Base-by-base conservation (phyloP, 768 basidiomycete species). In the Phlebiopsis flavidoalba region DNA sequence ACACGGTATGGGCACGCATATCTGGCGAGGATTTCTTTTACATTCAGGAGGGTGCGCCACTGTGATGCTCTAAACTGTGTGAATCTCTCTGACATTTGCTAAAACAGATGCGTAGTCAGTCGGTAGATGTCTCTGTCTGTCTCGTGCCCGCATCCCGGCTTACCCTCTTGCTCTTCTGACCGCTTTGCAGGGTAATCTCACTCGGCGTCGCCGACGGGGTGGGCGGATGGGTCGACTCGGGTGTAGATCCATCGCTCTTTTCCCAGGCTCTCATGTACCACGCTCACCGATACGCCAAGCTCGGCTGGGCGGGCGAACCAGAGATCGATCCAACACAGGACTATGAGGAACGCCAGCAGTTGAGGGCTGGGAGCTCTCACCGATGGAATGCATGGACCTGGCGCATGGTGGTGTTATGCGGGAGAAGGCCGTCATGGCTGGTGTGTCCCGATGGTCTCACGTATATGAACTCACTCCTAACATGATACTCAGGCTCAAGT, bases 161-260 rank as follows among this genome's bases (percentile, higher is more conserved):
- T 66, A 66, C 55, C 49, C 35, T 57, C 46, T 21, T 55, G 19
- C 56, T 51, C 60, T 61, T 43, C 19, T 49, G 31, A 37, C 53
- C 47, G 47, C 21, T 46, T 58, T 22, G n/a, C 33, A 92, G 89
- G 89, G 90, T 22, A n/a, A 71, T 91, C 31, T 83, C 89, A 1
- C 79, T 97, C 57, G 93, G 92, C 40, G 83, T 97, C 5, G 91
- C 94, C 43, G 95, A 98, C 66, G 95, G 95, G 19, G 94, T 97
- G 4, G 94, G 94, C 1, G 94, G 95, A 19, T 98, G 95, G 95
- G 81, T 84, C 52, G 83, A 87, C 40, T 82, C 83, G 26, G 89
- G 92, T 15, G 83, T 92, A 56, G 93, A 97, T 73, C 93, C 93
- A 0, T 87, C 93, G 0, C 76, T 95, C 49, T 98, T 95, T 76